A percentile compares a stretch with the other conserved stretches of the same genome.
These are phyloP conservation scores for Pseudocercospora crystallina DNA, from an alignment of 2,329 filamentous ascomycete genomes.

Conservation along the genomic window DNA sequence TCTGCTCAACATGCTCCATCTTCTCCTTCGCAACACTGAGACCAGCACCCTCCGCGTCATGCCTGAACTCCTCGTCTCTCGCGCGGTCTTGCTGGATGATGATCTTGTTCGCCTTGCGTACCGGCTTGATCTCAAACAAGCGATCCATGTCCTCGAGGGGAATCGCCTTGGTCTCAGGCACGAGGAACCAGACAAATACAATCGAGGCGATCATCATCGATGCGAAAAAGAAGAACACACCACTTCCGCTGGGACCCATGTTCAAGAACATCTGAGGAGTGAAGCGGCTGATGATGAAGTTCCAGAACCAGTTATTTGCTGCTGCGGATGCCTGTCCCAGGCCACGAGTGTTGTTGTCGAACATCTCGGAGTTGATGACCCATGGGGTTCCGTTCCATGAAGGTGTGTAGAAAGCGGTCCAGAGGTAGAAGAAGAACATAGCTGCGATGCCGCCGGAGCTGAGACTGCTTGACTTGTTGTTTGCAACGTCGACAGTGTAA, in stretches of 20 bases:
- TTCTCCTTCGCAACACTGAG: constrained; percentile 40
- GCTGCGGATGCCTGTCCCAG: constrained; percentile 72
- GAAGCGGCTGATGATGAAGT: constrained; percentile 68
- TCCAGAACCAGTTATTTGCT: constrained; percentile 71
- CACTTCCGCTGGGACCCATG: constrained; percentile 42
- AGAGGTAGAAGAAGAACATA: constrained; percentile 72
- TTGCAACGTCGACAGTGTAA: constrained; percentile 35
- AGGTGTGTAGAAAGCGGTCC: constrained; percentile 66
- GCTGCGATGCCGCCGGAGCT: constrained; percentile 57
- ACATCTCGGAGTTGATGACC: constrained; percentile 74
- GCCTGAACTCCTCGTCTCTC: constrained; percentile 43
- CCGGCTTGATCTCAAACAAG: constrained; percentile 47
- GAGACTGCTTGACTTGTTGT: constrained; percentile 45
- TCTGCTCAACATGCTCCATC: constrained; percentile 32
- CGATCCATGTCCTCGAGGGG: constrained; percentile 50
- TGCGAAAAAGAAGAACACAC: constrained; percentile 49
- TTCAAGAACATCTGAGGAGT: constrained; percentile 61
- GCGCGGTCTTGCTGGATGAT: constrained; percentile 41
- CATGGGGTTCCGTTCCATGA: constrained; percentile 59
- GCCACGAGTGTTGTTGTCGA: constrained; percentile 66
- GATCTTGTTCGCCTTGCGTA: constrained; percentile 40
- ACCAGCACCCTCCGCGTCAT: constrained; percentile 40
- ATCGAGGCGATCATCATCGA: constrained; percentile 47
- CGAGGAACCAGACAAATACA: constrained; percentile 48
- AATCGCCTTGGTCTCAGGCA: constrained; percentile 44